Conservation (phyloP, 1,284 basidiomycete genomes). For the Moesziomyces sp. region DNA sequence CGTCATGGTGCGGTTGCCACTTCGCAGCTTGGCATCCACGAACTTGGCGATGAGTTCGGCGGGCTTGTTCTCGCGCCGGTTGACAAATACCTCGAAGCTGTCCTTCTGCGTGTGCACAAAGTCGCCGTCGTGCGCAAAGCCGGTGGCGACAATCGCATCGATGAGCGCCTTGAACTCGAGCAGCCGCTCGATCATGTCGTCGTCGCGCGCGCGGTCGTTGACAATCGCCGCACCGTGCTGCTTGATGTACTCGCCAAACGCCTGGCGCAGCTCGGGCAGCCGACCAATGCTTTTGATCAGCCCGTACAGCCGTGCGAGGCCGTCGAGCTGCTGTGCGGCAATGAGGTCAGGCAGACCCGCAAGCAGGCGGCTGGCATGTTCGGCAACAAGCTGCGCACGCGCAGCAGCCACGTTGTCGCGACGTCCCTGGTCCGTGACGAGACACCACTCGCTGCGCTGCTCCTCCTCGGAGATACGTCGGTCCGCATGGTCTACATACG, state of each 20-base stretch:
- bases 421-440: slow-evolving; percentile 25
- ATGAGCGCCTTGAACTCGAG: slow-evolving; percentile 54
- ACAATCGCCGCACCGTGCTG: slow-evolving; percentile 50
- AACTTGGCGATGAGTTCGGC: slow-evolving; percentile 95
- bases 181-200: slow-evolving; percentile 61
- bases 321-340: slow-evolving; percentile 19
- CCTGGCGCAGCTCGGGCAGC: slow-evolving; percentile 41
- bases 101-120: slow-evolving; percentile 72
- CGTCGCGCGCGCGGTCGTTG: slow-evolving; percentile 53
- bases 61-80: slow-evolving; percentile 82
- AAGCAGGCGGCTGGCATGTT: slow-evolving; percentile 44
- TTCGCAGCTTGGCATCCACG: slow-evolving; percentile 85
- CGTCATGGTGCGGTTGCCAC: slow-evolving; percentile 79
- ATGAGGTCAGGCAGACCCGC: slow-evolving; percentile 49
- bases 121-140: slow-evolving; percentile 53
- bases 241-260: slow-evolving; percentile 52
- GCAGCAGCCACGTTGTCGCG: slow-evolving; percentile 31
- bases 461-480: slow-evolving; percentile 44
- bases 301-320: slow-evolving; percentile 37
- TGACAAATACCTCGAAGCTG: slow-evolving; percentile 84
- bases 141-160: slow-evolving; percentile 42
- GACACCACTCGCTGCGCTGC: slow-evolving; percentile 45
- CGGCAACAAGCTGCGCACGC: slow-evolving; percentile 36
- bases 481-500: slow-evolving; percentile 48
- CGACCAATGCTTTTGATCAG: slow-evolving; percentile 42